These are phyloP conservation scores for Cladobotryum mycophilum DNA, from an alignment of 2,329 filamentous ascomycete genomes.

Conservation along the genomic window DNA sequence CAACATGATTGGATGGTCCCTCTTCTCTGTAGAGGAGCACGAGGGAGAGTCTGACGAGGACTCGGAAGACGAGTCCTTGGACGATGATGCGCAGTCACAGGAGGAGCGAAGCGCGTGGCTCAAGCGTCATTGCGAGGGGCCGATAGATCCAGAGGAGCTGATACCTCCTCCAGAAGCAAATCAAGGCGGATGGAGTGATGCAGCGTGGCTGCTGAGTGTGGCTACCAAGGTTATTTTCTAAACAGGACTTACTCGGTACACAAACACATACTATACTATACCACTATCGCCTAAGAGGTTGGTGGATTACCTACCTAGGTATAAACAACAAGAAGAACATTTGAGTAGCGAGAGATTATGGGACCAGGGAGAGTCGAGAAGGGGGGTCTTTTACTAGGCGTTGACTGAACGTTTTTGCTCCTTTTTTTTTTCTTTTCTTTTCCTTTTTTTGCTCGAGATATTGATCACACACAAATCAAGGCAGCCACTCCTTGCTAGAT, in stretches of 20 bases:
- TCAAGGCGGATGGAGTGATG: conserved; percentile 59
- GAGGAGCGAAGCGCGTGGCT: conserved; percentile 27
- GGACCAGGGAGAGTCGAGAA: background rate
- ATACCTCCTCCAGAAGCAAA: conserved; percentile 45
- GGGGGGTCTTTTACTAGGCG: background rate
- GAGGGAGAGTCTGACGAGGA: conserved; percentile 45
- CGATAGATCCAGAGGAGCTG: conserved; percentile 37
- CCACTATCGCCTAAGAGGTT: too few species aligned
- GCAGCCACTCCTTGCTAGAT: too few species aligned
- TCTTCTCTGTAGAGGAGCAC: conserved; percentile 57
- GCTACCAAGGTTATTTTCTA: conserved; percentile 55
- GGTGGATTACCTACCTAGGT: too few species aligned
- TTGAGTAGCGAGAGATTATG: background rate
- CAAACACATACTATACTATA: too few species aligned
- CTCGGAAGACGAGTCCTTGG: conserved; percentile 26
- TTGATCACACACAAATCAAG: too few species aligned
- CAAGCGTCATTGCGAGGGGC: conserved; percentile 34
- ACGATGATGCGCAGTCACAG: conserved; percentile 22
- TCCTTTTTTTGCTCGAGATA: background rate
- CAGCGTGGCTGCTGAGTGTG: conserved; percentile 61
- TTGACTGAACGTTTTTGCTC: background rate
- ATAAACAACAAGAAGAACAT: too few species aligned
- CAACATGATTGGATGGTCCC: conserved; percentile 51
- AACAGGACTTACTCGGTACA: background rate
- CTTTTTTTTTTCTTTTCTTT: background rate